Evolutionary conservation across 306 rosid genomes (phyloP).

Genomic region (Acmispon strigosus): DNA sequence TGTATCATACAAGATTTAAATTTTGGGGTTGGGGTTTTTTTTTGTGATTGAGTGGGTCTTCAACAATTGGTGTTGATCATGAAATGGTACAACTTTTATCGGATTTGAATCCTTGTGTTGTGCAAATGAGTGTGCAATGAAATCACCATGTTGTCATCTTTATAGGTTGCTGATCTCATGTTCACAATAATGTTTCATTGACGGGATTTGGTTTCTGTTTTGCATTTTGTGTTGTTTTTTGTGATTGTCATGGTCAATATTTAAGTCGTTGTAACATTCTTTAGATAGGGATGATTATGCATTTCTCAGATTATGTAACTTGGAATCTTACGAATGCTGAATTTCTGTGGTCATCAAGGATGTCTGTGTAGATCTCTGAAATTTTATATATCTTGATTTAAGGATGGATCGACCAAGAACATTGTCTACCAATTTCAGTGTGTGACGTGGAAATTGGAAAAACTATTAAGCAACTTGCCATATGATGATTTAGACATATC

Average conservation of each 20-base stretch:
- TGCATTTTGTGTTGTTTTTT: background rate
- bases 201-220: background rate
- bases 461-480: conserved; percentile 56
- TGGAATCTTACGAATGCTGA: conserved; percentile 22
- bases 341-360: conserved; percentile 34
- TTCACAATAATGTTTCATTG: background rate
- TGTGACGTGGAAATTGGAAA: conserved; percentile 88
- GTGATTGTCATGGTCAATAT: background rate
- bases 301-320: conserved; percentile 5
- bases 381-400: conserved; percentile 50
- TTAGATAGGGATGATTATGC: conserved; percentile 11
- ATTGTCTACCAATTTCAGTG: conserved; percentile 70
- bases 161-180: background rate
- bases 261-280: background rate
- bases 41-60: background rate
- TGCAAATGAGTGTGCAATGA: background rate
- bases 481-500: conserved; percentile 67
- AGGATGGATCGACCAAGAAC: conserved; percentile 73
- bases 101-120: background rate
- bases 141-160: background rate
- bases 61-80: conserved; percentile 2
- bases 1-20: background rate
- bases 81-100: background rate
- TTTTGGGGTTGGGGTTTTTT: background rate
- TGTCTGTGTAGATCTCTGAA: conserved; percentile 46